Evolutionary conservation across 495 filamentous ascomycete species (phyloP).

Genomic region (Annulohypoxylon stygium): DNA sequence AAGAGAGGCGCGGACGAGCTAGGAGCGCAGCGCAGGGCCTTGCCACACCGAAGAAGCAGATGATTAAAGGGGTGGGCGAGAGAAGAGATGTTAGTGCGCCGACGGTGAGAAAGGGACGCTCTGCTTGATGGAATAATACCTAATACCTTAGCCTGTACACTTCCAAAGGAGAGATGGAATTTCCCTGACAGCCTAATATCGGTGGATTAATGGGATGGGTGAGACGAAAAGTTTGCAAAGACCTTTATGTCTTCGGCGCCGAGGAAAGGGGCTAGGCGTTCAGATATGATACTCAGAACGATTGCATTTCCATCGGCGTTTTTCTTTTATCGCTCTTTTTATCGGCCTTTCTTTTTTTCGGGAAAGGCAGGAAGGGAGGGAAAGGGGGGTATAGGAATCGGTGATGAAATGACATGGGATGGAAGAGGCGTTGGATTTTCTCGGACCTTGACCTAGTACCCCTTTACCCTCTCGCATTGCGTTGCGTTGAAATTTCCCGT

Average conservation of each 20-base stretch:
- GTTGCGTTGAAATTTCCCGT: conserved; percentile 4
- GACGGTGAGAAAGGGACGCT: conserved; percentile 46
- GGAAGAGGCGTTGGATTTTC: conserved; percentile 20
- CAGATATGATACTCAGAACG: conserved; percentile 14
- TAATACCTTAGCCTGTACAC: neutral
- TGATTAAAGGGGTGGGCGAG: conserved; percentile 49
- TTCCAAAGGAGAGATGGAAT: neutral
- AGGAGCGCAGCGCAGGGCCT: conserved; percentile 57
- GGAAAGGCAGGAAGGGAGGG: neutral
- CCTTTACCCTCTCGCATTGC: neutral
- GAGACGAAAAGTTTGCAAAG: neutral
- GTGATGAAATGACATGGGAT: conserved; percentile 6
- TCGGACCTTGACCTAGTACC: neutral
- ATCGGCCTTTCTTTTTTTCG: neutral
- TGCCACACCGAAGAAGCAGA: conserved; percentile 60
- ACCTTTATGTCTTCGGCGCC: neutral
- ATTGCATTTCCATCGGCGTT: conserved; percentile 43
- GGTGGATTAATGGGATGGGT: neutral
- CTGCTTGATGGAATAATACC: conserved; percentile 4
- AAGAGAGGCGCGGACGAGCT: conserved; percentile 65
- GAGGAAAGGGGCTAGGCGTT: neutral
- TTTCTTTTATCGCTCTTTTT: neutral
- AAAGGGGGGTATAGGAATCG: neutral
- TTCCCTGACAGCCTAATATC: neutral
- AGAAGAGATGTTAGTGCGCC: conserved; percentile 62